Evolutionary conservation across 768 basidiomycete species (phyloP), one percentile per base, ranked within the genome.

Genomic region (Hericium erinaceus): DNA sequence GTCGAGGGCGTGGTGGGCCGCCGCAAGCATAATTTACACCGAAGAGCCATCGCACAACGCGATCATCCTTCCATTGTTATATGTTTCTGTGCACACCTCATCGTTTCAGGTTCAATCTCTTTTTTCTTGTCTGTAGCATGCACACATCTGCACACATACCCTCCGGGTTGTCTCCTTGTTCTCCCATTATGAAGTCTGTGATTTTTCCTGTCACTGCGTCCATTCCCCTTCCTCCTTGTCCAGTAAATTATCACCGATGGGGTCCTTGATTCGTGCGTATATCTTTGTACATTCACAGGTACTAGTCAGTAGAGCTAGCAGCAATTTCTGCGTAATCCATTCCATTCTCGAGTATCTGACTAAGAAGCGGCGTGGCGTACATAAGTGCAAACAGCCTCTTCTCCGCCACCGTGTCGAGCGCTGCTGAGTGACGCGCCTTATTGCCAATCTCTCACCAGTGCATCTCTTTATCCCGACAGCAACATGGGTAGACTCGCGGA

Each of bases 401-500:
- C n/a, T 18, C 44, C 44, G 44, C 44, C 44, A 46, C 44, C 16
- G 20, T 20, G 44, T 20, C 44, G 44, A 16, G 20, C 44, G 20
- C n/a, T n/a, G 44, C 44, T 46, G n/a, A 46, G n/a, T 20, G 15
- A 46, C 44, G 44, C 44, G 44, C 33, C 33, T 33, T 33, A 8
- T 8, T 33, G 33, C 16, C 15, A 13, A 20, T 24, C 49, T 28
- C 26, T 51, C 49, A 24, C 16, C 16, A 2, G 28, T 24, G 15
- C n/a, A 51, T 11, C 13, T 24, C 10, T 51, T 37, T 51, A 26
- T 33, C 8, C 33, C 33, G 8, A 33, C 49, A 51, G 28, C 54
- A 70, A 80, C 24, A 98, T 98, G 95, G 95, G 95, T 66, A 82
- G 92, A 51, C 82, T 98, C 57, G 95, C 95, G 59, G 95, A 98